Evolutionary conservation across 345 rosid species (phyloP).

Genomic region (Clausena lansium): DNA sequence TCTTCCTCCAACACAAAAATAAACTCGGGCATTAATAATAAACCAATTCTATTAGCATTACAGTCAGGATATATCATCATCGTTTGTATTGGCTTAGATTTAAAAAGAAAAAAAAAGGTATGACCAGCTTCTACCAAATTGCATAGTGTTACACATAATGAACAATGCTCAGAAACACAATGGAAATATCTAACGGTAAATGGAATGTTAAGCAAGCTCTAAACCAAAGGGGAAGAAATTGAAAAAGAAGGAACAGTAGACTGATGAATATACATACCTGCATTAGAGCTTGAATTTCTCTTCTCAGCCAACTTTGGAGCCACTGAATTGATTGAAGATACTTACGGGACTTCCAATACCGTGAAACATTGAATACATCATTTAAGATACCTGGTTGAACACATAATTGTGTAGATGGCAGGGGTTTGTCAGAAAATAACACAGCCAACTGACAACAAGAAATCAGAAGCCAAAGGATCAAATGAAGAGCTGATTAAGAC

Average conservation of each 20-base stretch:
- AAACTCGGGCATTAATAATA: not conserved
- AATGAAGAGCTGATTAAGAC: slow-evolving; percentile 36
- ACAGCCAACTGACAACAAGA: slow-evolving; percentile 3
- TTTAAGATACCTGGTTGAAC: slow-evolving; percentile 54
- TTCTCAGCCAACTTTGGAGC: slow-evolving; percentile 71
- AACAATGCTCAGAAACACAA: not conserved
- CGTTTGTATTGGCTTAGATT: not conserved
- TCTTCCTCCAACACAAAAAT: slow-evolving; percentile 63
- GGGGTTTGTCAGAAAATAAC: slow-evolving; percentile 1
- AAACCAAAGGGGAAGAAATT: not conserved
- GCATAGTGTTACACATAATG: not conserved
- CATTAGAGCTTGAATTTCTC: slow-evolving; percentile 85
- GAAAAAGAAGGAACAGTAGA: not conserved
- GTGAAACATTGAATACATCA: slow-evolving; percentile 40
- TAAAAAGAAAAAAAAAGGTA: no score
- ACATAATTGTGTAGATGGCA: slow-evolving; percentile 9
- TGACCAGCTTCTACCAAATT: not conserved
- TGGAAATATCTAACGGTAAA: not conserved
- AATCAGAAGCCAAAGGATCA: slow-evolving; percentile 12
- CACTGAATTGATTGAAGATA: slow-evolving; percentile 56
- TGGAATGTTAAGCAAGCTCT: not conserved
- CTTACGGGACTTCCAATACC: slow-evolving; percentile 72
- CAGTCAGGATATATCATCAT: not conserved
- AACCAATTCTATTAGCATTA: not conserved
- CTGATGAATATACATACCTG: slow-evolving; percentile 42